Evolutionary conservation across 148 eudicot genomes (phyloP).

Genomic region (Vaccinium darrowii): DNA sequence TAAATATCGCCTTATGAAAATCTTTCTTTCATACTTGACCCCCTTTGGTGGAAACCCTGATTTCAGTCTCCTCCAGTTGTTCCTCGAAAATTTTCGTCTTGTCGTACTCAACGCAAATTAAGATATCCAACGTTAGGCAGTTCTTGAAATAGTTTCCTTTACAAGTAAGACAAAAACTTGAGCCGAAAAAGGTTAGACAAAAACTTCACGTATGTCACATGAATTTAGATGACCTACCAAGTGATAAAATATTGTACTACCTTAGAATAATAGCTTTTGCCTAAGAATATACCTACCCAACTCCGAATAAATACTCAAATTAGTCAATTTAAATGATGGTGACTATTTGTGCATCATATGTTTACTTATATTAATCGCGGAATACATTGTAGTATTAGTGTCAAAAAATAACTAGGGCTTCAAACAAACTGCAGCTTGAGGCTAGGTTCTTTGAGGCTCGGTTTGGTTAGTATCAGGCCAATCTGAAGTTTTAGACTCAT

Average conservation of each 20-base stretch:
- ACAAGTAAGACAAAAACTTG: not conserved
- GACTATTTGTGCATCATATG: not conserved
- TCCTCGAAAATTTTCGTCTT: not conserved
- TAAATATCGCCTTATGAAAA: not conserved
- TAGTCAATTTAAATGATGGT: not conserved
- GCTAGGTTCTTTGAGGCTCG: too few species aligned
- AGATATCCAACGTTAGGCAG: not conserved
- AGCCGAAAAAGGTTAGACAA: not conserved
- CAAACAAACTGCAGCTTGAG: too few species aligned
- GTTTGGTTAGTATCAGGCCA: too few species aligned
- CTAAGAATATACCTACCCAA: not conserved
- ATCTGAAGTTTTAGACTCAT: too few species aligned
- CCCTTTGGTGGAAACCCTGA: not conserved
- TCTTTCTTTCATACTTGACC: not conserved
- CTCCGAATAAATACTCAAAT: not conserved
- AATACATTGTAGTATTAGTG: too few species aligned
- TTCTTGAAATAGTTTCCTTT: not conserved
- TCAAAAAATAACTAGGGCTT: too few species aligned
- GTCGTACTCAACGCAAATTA: not conserved
- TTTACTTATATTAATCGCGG: too few species aligned
- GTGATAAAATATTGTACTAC: not conserved
- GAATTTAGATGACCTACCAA: not conserved
- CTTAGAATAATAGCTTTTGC: not conserved
- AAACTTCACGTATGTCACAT: not conserved
- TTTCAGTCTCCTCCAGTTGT: not conserved